phyloP scores from a whole-genome alignment of 2,329 filamentous ascomycete genomes.

The Zymoseptoria ardabiliae region DNA sequence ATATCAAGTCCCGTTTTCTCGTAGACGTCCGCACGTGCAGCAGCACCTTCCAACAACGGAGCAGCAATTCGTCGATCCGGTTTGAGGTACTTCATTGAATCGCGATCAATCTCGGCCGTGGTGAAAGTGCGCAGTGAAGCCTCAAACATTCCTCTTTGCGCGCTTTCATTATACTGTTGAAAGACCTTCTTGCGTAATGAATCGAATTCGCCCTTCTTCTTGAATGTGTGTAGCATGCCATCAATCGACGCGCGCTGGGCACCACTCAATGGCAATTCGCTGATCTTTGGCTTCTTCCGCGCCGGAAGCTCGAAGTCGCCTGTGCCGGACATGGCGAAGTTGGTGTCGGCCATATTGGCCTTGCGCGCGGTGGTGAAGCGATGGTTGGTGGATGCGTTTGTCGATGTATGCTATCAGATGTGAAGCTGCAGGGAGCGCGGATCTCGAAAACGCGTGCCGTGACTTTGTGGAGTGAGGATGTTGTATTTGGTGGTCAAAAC shows the following conservation, averaged over 20 bases:
- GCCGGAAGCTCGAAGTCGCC: slow-evolving; percentile 26
- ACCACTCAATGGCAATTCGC: slow-evolving; percentile 66
- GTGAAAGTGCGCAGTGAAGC: slow-evolving; percentile 44
- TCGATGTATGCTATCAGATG: background rate
- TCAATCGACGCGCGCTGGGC: slow-evolving; percentile 69
- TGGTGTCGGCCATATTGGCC: slow-evolving; percentile 18
- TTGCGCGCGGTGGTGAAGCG: background rate
- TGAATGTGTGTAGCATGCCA: slow-evolving; percentile 69
- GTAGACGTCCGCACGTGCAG: slow-evolving; percentile 70
- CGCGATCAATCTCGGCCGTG: slow-evolving; percentile 67
- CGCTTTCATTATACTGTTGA: slow-evolving; percentile 56
- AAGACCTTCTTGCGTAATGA: slow-evolving; percentile 68
- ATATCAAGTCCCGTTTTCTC: slow-evolving; percentile 62
- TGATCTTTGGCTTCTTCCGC: slow-evolving; percentile 60
- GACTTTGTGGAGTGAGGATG: background rate
- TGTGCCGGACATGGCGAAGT: slow-evolving; percentile 18
- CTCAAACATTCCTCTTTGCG: slow-evolving; percentile 40
- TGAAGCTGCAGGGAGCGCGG: background rate
- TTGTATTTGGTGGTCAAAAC: background rate
- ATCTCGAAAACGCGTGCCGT: background rate
- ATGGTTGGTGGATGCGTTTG: background rate
- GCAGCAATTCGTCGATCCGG: slow-evolving; percentile 67
- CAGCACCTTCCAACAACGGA: slow-evolving; percentile 68
- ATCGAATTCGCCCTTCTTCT: slow-evolving; percentile 81
- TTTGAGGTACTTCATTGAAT: slow-evolving; percentile 59